phyloP scores from a whole-genome alignment of 345 rosid species.

The Salix suchowensis region DNA sequence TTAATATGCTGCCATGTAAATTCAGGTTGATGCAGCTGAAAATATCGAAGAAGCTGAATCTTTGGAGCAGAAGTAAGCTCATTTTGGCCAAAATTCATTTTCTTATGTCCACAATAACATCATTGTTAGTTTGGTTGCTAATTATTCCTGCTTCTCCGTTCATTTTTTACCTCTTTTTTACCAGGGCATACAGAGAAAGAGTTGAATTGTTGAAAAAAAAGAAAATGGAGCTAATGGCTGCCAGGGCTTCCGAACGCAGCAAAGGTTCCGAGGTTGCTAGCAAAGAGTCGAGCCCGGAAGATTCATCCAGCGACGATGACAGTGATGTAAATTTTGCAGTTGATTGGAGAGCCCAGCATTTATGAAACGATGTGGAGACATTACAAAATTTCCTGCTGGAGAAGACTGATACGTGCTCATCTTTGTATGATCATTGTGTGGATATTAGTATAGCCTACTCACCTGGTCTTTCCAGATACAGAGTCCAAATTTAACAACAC shows the following conservation, averaged over 20 bases:
- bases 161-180: background rate
- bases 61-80: constrained; percentile 76
- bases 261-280: constrained; percentile 31
- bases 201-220: constrained; percentile 61
- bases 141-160: background rate
- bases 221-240: constrained; percentile 65
- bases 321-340: constrained; percentile 57
- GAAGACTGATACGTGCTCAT: too few species aligned
- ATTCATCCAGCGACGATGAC: constrained; percentile 65
- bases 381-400: background rate
- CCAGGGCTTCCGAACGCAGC: constrained; percentile 52
- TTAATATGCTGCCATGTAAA: background rate
- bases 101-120: background rate
- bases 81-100: background rate
- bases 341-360: constrained; percentile 97
- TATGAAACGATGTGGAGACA: constrained; percentile 28
- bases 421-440: background rate
- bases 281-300: constrained; percentile 36
- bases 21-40: constrained; percentile 97
- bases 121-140: background rate
- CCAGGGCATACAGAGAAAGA: constrained; percentile 55
- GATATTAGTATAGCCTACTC: background rate
- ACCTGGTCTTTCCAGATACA: too few species aligned
- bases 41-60: constrained; percentile 77
- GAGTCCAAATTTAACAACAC: too few species aligned